phyloP scores from a whole-genome alignment of 352 stramenopile species.

The Globisporangium apiculatum region DNA sequence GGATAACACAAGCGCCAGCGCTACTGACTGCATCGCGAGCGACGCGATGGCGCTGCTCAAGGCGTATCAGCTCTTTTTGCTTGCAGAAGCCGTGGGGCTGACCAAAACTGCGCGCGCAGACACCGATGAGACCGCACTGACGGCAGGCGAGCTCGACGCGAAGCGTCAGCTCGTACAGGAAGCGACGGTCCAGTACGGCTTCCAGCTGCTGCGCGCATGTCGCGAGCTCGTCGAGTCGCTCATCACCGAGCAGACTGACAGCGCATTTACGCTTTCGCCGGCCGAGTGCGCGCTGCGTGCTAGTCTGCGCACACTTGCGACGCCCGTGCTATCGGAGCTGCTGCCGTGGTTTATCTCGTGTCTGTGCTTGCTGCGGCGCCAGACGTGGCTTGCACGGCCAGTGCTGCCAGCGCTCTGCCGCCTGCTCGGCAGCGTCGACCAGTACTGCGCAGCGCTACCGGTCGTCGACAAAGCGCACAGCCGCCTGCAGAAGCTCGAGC shows the following conservation, averaged over 20 bases:
- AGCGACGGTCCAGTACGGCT: slow-evolving; percentile 53
- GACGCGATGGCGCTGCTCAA: slow-evolving; percentile 51
- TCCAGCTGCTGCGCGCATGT: slow-evolving; percentile 52
- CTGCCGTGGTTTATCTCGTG: slow-evolving; percentile 77
- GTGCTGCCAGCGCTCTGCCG: slow-evolving; percentile 59
- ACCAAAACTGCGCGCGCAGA: slow-evolving; percentile 32
- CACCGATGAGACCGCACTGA: slow-evolving; percentile 1
- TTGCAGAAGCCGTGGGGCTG: slow-evolving; percentile 65
- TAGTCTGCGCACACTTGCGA: slow-evolving; percentile 28
- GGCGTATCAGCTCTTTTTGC: slow-evolving; percentile 68
- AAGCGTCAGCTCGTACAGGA: slow-evolving; percentile 61
- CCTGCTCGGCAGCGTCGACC: slow-evolving; percentile 58
- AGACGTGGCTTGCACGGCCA: slow-evolving; percentile 68
- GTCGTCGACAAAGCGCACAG: slow-evolving; percentile 54
- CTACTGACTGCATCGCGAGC: slow-evolving; percentile 18
- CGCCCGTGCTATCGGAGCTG: slow-evolving; percentile 55
- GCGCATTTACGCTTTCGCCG: slow-evolving; percentile 29
- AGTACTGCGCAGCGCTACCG: slow-evolving; percentile 65
- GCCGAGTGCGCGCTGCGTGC: slow-evolving; percentile 19
- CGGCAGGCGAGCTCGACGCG: slow-evolving; percentile 3
- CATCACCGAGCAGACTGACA: slow-evolving; percentile 40
- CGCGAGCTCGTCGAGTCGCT: slow-evolving; percentile 42
- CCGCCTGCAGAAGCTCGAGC: slow-evolving; percentile 57
- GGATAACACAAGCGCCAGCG: not conserved
- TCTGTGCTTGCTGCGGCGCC: slow-evolving; percentile 70